A percentile compares a stretch with the other conserved stretches of the same genome.
These are phyloP conservation scores for Dendryphion nanum DNA, from an alignment of 2,329 filamentous ascomycete genomes.

Conservation along the genomic window DNA sequence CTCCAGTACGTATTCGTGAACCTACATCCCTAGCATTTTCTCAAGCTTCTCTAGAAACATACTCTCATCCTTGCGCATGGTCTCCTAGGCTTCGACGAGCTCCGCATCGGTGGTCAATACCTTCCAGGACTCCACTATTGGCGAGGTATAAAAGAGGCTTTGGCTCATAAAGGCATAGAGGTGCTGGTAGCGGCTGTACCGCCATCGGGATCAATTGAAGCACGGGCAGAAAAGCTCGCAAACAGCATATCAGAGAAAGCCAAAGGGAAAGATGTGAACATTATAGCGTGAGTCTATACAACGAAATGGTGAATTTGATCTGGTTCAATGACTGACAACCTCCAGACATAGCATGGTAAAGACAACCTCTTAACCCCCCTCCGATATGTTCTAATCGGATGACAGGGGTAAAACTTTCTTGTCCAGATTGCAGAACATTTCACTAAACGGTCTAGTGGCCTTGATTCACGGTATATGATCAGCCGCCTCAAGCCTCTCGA, in stretches of 20 bases:
- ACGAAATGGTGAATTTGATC: not conserved
- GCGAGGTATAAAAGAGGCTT: conserved; percentile 61
- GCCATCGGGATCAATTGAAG: conserved; percentile 59
- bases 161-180: conserved; percentile 56
- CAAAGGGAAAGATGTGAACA: conserved; percentile 59
- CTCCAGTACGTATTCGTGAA: conserved; percentile 23
- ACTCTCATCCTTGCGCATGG: conserved; percentile 64
- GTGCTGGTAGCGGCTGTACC: conserved; percentile 63
- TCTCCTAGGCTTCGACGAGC: conserved; percentile 64
- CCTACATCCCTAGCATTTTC: not conserved
- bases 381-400: conserved; percentile 16
- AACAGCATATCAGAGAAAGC: conserved; percentile 54
- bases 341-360: conserved; percentile 55
- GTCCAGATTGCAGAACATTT: not conserved
- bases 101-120: conserved; percentile 53
- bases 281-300: conserved; percentile 56
- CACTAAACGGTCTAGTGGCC: conserved; percentile 45
- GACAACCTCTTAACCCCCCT: not conserved
- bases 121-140: conserved; percentile 63
- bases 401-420: conserved; percentile 35
- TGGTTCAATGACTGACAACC: conserved; percentile 15
- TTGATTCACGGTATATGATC: conserved; percentile 65
- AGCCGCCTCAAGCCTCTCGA: conserved; percentile 57
- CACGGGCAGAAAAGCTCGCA: conserved; percentile 53
- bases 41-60: conserved; percentile 40